Base-by-base conservation (phyloP, 1,284 basidiomycete genomes). In the Apiotrichum porosum region DNA sequence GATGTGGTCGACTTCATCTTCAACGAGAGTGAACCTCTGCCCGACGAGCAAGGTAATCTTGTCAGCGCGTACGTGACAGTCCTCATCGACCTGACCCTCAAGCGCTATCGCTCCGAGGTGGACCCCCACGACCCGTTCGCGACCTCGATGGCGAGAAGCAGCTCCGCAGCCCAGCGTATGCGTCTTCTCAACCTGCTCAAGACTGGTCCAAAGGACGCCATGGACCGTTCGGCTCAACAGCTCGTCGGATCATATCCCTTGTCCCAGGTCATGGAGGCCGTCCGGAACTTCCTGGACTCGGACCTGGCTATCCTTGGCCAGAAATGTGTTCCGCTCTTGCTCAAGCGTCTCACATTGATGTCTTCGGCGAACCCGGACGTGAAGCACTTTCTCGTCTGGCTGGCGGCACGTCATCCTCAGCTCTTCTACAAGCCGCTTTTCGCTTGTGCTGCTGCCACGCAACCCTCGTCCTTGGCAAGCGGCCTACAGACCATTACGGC, bases 381-480 rank as follows among this genome's bases (percentile, higher is more conserved):
- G 26, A 47, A 47, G n/a, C 42, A 52, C 4, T 63, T 69, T 44
- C 50, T 67, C 18, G 23, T 22, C 6, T 65, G 52, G 52, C 59
- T 67, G 4, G 40, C 57, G 0, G 47, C 36, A 9, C 9, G 42
- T 1, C 55, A 82, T 58, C 83, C 86, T 1, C 81, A 81, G 51
- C 56, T 83, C 0, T 83, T 88, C 67, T 87, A 82, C 76, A 86
- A 84, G 62, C 82, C 84, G 1, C 73, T 90, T 21, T 87, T 88
- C 65, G 71, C 78, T 0, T 83, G 83, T 41, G 82, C 85, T 0
- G 81, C 81, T 0, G 80, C 84, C 0, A 76, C 77, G 19, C 82
- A 81, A 51, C 79, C 82, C 32, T 61, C 79, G 14, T 77, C 79
- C 0, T 75, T 86, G 3, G 69, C 79, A 5, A 79, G 78, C 33